Percentiles rank a stretch among this genome's conserved stretches.
These are phyloP conservation scores for Candida cerambycidarum DNA, from an alignment of 805 yeast genomes.

Conservation along the genomic window DNA sequence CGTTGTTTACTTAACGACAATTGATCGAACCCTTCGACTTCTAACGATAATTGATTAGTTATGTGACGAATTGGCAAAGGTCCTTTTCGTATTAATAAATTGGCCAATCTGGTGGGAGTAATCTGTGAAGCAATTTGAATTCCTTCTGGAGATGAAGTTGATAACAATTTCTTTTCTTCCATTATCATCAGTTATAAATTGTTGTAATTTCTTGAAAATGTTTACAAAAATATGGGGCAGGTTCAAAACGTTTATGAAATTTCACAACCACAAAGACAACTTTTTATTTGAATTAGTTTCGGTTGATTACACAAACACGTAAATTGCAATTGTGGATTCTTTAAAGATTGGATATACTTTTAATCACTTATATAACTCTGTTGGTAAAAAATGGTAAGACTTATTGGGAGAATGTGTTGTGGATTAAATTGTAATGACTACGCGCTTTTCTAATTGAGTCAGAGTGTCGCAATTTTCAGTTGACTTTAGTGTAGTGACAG, in stretches of 20 bases:
- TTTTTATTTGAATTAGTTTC: neutral
- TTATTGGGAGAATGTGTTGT: conserved; percentile 4
- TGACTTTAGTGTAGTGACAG: too few species aligned
- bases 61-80: conserved; percentile 90
- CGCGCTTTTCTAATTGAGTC: conserved; percentile 7
- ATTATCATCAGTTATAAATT: neutral
- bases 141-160: conserved; percentile 85
- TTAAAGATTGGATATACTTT: neutral
- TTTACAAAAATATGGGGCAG: neutral
- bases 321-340: neutral
- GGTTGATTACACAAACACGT: neutral
- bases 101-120: conserved; percentile 75
- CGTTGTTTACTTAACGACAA: conserved; percentile 86
- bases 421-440: conserved; percentile 8
- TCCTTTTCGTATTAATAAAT: conserved; percentile 67
- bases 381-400: neutral
- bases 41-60: conserved; percentile 71
- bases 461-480: conserved; percentile 3
- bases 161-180: conserved; percentile 29
- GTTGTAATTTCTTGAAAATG: too few species aligned
- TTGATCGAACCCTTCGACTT: conserved; percentile 77
- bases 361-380: neutral
- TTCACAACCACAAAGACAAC: neutral
- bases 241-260: neutral
- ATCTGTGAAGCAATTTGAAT: conserved; percentile 84